Conservation (phyloP, 1,284 basidiomycete species). For the Tremellales sp. region DNA sequence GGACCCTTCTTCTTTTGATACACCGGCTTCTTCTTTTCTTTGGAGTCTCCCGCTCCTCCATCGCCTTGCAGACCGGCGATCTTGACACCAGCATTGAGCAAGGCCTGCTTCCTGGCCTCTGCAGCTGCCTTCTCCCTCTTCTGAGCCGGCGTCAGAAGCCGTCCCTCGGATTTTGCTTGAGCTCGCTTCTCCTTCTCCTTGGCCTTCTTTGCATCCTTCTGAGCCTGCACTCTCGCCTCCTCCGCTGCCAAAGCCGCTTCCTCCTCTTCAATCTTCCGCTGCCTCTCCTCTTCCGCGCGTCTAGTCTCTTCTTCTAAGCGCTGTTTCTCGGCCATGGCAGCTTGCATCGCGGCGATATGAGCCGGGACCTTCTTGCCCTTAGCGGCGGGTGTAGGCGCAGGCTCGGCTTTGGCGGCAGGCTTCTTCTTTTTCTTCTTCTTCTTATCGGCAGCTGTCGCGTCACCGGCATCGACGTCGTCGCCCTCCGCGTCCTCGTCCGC, state of each 20-base stretch:
- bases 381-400: conserved; percentile 51
- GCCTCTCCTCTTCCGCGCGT: conserved; percentile 67
- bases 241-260: conserved; percentile 73
- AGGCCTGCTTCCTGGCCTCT: conserved; percentile 84
- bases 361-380: conserved; percentile 64
- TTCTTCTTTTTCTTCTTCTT: conserved; percentile 92
- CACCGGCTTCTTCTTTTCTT: conserved; percentile 53
- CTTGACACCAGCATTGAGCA: conserved; percentile 82
- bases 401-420: conserved; percentile 68
- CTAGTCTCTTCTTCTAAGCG: conserved; percentile 74
- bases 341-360: conserved; percentile 63
- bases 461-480: conserved; percentile 58
- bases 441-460: conserved; percentile 50
- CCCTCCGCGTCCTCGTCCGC: conserved; percentile 55
- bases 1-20: conserved; percentile 71
- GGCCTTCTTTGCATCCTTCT: conserved; percentile 77
- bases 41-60: conserved; percentile 47
- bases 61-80: conserved; percentile 73
- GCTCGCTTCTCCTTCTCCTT: conserved; percentile 71
- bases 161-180: conserved; percentile 87
- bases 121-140: conserved; percentile 90
- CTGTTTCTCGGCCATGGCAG: conserved; percentile 85
- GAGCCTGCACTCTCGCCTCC: conserved; percentile 69
- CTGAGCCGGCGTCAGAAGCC: conserved; percentile 88
- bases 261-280: conserved; percentile 71